Conservation (phyloP, 179 eudicot species). For the Carnegiea gigantea region DNA sequence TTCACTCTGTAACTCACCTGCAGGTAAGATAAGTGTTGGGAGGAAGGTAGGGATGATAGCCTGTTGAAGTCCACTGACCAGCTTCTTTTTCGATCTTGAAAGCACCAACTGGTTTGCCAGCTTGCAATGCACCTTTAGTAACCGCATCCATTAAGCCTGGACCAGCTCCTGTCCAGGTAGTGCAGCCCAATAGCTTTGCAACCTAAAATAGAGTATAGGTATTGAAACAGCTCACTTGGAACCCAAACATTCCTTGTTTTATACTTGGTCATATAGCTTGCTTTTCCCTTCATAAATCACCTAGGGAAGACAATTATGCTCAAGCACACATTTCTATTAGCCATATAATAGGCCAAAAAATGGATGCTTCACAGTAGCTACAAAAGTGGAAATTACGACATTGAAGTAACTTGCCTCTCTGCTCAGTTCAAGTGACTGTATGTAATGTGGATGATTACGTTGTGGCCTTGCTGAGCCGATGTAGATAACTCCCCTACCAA, state of each 20-base stretch:
- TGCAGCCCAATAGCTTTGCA: constrained; percentile 69
- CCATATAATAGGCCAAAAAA: background rate
- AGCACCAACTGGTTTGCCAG: constrained; percentile 87
- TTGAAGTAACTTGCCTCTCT: constrained; percentile 52
- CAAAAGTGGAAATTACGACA: background rate
- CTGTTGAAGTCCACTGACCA: constrained; percentile 80
- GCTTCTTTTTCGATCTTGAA: constrained; percentile 94
- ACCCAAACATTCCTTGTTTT: background rate
- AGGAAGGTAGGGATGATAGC: constrained; percentile 79
- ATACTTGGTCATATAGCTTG: background rate
- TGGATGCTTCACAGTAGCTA: background rate
- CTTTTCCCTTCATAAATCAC: background rate
- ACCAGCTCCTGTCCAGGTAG: constrained; percentile 97
- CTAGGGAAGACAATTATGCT: background rate
- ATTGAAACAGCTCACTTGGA: background rate
- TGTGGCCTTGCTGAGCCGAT: constrained; percentile 87
- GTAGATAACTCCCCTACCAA: constrained; percentile 91
- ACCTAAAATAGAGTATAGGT: constrained; percentile 38
- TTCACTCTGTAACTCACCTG: constrained; percentile 37
- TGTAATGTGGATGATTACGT: constrained; percentile 70
- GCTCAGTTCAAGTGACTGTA: constrained; percentile 54
- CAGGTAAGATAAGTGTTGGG: constrained; percentile 76
- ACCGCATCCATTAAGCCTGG: constrained; percentile 99
- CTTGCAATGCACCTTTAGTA: constrained; percentile 75
- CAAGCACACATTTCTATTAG: background rate